Conservation (phyloP, 2,329 filamentous ascomycete genomes). For the Lecanicillium sp. region DNA sequence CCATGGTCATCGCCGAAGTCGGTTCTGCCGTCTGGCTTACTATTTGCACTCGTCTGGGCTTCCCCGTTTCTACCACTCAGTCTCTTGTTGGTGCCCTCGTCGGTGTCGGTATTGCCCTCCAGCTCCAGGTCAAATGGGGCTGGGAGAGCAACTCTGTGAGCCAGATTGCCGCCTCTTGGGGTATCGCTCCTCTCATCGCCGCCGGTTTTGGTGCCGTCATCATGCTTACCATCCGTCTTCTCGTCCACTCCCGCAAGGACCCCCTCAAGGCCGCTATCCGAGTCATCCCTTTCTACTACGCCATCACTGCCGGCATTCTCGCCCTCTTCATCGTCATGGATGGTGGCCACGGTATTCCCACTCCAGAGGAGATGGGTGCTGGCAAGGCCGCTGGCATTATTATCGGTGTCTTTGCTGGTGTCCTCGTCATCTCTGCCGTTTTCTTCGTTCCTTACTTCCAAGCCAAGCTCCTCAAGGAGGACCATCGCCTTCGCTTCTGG, state of each 20-base stretch:
- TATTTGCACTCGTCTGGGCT: slow-evolving; percentile 24
- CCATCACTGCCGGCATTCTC: slow-evolving; percentile 15
- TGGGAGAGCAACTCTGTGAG: slow-evolving; percentile 14
- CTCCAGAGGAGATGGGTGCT: slow-evolving; percentile 23
- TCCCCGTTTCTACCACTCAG: slow-evolving; percentile 36
- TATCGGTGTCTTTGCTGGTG: slow-evolving; percentile 21
- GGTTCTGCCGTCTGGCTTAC: slow-evolving; percentile 33
- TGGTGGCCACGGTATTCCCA: slow-evolving; percentile 10
- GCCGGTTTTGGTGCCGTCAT: slow-evolving; percentile 11
- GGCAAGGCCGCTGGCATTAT: slow-evolving; percentile 21
- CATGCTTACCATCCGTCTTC: not conserved
- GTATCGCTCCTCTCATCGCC: slow-evolving; percentile 12
- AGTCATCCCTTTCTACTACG: slow-evolving; percentile 16
- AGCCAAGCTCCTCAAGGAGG: slow-evolving; percentile 22
- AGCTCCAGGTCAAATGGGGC: slow-evolving; percentile 14
- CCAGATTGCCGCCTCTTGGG: slow-evolving; percentile 16
- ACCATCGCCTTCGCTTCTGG: slow-evolving; percentile 21
- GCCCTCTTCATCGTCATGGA: slow-evolving; percentile 16
- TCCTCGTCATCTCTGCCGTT: slow-evolving; percentile 19
- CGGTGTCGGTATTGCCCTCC: slow-evolving; percentile 35
- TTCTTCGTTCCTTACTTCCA: slow-evolving; percentile 29
- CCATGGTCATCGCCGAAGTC: slow-evolving; percentile 29
- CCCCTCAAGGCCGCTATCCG: slow-evolving; percentile 12
- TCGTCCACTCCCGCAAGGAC: slow-evolving; percentile 7
- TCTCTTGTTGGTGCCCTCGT: slow-evolving; percentile 35